Percentiles rank a stretch among this genome's conserved stretches.
phyloP scores from a whole-genome alignment of 768 basidiomycete species.

The Gloeophyllum trabeum region DNA sequence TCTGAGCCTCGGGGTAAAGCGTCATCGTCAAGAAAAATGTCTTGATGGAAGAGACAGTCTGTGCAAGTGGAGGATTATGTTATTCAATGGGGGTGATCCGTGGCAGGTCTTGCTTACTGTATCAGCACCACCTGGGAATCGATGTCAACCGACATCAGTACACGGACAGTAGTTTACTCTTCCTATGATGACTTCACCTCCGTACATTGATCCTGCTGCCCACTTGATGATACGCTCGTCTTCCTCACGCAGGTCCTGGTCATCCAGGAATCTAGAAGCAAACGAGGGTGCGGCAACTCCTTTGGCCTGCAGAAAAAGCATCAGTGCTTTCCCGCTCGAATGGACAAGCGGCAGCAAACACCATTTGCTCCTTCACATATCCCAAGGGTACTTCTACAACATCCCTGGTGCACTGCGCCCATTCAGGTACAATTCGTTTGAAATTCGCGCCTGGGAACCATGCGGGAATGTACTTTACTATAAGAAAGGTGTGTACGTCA shows the following conservation, averaged over 20 bases:
- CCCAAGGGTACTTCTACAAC: constrained; percentile 11
- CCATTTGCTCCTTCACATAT: constrained; percentile 16
- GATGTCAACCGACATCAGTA: not conserved
- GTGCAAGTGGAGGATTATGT: too few species aligned
- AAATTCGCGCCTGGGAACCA: constrained; percentile 4
- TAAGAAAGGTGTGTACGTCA: not conserved
- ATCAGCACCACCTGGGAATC: constrained; percentile 7
- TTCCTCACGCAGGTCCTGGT: not conserved
- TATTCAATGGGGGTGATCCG: not conserved
- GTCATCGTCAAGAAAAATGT: constrained; percentile 10
- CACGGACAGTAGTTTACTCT: not conserved
- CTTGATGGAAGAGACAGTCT: constrained; percentile 5
- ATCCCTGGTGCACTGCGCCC: constrained; percentile 3
- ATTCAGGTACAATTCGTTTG: not conserved
- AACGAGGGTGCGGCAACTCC: not conserved
- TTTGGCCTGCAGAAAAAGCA: not conserved
- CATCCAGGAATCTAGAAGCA: not conserved
- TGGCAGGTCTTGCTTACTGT: constrained; percentile 1
- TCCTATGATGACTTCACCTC: not conserved
- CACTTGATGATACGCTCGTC: not conserved
- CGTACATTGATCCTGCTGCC: not conserved
- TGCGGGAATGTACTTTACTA: constrained; percentile 3
- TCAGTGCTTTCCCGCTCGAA: not conserved
- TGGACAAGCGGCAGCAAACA: constrained; percentile 1
- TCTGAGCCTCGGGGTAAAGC: constrained; percentile 7